Evolutionary conservation across 164 flowering plant genomes (phyloP).

Genomic region (Aristolochia fimbriata): DNA sequence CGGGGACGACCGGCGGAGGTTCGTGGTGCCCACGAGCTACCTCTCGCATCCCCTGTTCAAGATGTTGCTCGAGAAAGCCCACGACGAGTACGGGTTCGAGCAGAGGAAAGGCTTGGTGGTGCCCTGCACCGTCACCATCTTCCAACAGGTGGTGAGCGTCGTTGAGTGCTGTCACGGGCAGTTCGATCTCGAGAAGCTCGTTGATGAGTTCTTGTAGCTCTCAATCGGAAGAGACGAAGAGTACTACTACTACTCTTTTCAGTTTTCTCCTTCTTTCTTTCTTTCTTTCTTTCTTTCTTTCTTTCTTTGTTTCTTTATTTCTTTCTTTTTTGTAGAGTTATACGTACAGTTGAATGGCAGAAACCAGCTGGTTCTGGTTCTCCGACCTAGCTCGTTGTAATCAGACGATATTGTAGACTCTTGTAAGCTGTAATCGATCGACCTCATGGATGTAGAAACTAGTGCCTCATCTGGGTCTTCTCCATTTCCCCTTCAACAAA

Average conservation of each 20-base stretch:
- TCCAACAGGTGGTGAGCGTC: conserved; percentile 57
- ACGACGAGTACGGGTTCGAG: conserved; percentile 60
- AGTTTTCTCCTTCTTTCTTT: too few species aligned
- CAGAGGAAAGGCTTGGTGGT: conserved; percentile 56
- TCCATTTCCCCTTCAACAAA: too few species aligned
- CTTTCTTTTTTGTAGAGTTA: too few species aligned
- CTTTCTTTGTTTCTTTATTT: too few species aligned
- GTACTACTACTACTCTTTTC: too few species aligned
- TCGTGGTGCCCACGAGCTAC: conserved; percentile 60
- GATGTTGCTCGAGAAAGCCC: conserved; percentile 75
- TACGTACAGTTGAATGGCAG: too few species aligned
- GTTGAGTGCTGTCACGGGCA: conserved; percentile 52
- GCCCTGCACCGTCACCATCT: conserved; percentile 64
- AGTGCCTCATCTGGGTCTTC: too few species aligned
- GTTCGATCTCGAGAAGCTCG: conserved; percentile 58
- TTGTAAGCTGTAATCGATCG: too few species aligned
- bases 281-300: too few species aligned
- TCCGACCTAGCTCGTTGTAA: too few species aligned
- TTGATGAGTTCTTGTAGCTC: conserved; percentile 48
- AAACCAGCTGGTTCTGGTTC: too few species aligned
- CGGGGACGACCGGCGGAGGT: conserved; percentile 60
- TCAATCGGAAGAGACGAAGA: conserved; percentile 5
- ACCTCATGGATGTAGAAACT: neutral
- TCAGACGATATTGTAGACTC: too few species aligned
- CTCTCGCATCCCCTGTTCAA: conserved; percentile 81